Conservation (phyloP, 116 monocot genomes). For the Cymodocea nodosa region DNA sequence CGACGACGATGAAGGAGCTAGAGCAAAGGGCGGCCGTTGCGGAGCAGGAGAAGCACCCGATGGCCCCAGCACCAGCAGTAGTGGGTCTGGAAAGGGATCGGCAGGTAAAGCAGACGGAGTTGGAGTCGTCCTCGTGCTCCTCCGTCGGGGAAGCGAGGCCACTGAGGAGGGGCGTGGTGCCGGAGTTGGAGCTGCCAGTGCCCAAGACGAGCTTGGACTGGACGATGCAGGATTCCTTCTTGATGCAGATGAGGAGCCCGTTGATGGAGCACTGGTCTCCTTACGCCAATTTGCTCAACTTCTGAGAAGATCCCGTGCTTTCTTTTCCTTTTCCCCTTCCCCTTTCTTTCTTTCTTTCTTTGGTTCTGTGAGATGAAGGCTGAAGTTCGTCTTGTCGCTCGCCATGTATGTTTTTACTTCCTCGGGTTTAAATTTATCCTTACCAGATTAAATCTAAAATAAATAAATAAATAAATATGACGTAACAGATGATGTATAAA, state of each 20-base stretch:
- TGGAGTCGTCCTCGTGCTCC: background rate
- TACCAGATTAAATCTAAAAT: too few relatives aligned
- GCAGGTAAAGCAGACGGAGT: background rate
- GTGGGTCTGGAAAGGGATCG: background rate
- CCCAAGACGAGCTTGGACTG: constrained; percentile 28
- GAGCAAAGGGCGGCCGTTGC: constrained; percentile 56
- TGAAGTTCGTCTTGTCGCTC: background rate
- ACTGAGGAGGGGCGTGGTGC: background rate
- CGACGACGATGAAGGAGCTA: constrained; percentile 58
- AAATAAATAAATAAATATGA: too few relatives aligned
- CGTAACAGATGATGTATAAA: too few relatives aligned
- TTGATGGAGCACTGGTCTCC: constrained; percentile 18
- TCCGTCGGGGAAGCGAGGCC: background rate
- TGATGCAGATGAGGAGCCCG: constrained; percentile 30
- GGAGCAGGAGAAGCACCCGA: background rate
- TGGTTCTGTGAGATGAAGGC: too few relatives aligned
- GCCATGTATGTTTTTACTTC: too few relatives aligned
- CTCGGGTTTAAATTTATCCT: background rate
- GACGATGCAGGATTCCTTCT: constrained; percentile 23
- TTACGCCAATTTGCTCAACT: constrained; percentile 11
- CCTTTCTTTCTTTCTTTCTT: too few relatives aligned
- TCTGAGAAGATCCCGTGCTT: too few relatives aligned
- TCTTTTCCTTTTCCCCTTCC: too few relatives aligned
- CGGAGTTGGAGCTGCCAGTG: constrained; percentile 23
- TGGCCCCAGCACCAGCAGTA: background rate